A percentile compares a stretch with the other conserved stretches of the same genome.
phyloP scores from a whole-genome alignment of 257 asterid species.

The Handroanthus guayacan region DNA sequence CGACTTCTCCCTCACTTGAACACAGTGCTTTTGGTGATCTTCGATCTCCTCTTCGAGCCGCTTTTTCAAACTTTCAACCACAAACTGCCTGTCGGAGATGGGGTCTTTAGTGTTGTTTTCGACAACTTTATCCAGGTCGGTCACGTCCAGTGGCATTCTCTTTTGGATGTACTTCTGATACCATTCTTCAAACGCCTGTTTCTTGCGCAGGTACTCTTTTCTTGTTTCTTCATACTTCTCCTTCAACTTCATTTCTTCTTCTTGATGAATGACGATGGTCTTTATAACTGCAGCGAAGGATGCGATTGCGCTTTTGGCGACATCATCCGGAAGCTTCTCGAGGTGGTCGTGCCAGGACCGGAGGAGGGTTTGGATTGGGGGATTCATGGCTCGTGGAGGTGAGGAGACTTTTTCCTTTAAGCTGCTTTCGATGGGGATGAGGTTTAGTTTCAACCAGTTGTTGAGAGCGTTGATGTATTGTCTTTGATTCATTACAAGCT shows the following conservation, averaged over 20 bases:
- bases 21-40: constrained; percentile 73
- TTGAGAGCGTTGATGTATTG: constrained; percentile 67
- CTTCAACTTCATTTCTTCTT: constrained; percentile 89
- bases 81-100: constrained; percentile 61
- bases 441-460: constrained; percentile 87
- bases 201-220: constrained; percentile 75
- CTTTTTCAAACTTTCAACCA: constrained; percentile 78
- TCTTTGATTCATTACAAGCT: constrained; percentile 68
- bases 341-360: constrained; percentile 82
- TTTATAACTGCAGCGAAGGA: constrained; percentile 87
- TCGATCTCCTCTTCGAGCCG: constrained; percentile 83
- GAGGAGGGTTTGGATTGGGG: constrained; percentile 85
- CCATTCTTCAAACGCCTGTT: constrained; percentile 88
- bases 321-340: constrained; percentile 93
- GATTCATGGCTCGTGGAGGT: constrained; percentile 61
- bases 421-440: constrained; percentile 85
- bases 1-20: constrained; percentile 92
- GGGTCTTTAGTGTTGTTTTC: constrained; percentile 65
- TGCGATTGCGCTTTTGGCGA: constrained; percentile 75
- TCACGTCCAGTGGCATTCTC: constrained; percentile 46
- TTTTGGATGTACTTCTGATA: constrained; percentile 69
- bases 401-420: constrained; percentile 74
- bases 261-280: constrained; percentile 77
- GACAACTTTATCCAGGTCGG: constrained; percentile 42
- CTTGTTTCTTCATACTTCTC: constrained; percentile 85